phyloP scores from a whole-genome alignment of 2,329 filamentous ascomycete species.

The Talaromyces verruculosus region DNA sequence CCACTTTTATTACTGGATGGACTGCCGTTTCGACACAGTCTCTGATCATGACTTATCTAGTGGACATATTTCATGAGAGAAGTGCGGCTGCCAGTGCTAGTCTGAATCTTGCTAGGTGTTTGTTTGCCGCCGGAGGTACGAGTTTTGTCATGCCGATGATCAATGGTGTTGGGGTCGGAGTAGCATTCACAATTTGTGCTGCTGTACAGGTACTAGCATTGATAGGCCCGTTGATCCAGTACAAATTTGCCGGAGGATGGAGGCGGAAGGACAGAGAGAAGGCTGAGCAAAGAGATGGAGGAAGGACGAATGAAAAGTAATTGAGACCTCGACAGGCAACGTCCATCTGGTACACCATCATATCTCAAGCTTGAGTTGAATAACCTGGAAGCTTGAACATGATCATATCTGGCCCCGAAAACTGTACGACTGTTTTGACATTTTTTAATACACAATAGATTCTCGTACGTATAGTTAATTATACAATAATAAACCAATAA shows the following conservation, averaged over 20 bases:
- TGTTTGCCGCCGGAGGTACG: conserved; percentile 54
- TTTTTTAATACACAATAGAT: too few relatives aligned
- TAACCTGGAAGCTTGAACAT: too few relatives aligned
- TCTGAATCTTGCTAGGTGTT: conserved; percentile 54
- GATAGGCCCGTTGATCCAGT: conserved; percentile 48
- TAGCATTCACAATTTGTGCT: conserved; percentile 50
- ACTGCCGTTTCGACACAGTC: conserved; percentile 52
- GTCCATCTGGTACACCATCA: not conserved
- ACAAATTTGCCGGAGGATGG: conserved; percentile 43
- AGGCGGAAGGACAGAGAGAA: conserved; percentile 27
- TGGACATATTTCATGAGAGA: conserved; percentile 53
- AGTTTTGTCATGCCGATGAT: conserved; percentile 54
- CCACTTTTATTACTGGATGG: conserved; percentile 56
- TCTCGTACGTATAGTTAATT: too few relatives aligned
- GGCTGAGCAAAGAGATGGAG: not conserved
- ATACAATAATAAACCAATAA: too few relatives aligned
- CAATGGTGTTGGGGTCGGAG: conserved; percentile 47
- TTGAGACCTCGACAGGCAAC: not conserved
- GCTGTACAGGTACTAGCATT: conserved; percentile 48
- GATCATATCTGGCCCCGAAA: too few relatives aligned
- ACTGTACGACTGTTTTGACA: too few relatives aligned
- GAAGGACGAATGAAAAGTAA: not conserved
- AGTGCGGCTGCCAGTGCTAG: conserved; percentile 56
- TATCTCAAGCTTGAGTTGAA: not conserved
- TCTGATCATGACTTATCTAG: conserved; percentile 53